Evolutionary conservation across 768 basidiomycete genomes (phyloP), one percentile per base, ranked within the genome.

Genomic region (Auricularia auricula-judae): DNA sequence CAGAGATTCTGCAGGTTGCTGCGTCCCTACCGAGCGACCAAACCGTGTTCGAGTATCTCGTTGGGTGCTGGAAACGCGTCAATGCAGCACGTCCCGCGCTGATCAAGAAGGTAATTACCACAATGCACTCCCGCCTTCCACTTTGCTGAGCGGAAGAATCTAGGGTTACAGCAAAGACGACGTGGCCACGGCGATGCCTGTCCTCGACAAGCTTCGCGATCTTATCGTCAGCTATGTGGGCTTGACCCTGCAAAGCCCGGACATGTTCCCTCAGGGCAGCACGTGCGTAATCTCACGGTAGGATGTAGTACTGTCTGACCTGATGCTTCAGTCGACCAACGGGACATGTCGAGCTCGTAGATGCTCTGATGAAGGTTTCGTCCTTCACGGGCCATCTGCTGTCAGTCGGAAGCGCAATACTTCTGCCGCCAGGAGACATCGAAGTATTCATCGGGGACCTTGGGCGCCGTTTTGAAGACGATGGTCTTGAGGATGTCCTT

Each of bases 1-100:
- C 87, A n/a, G 88, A 90, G 23, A 89, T 84, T 72, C 76, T 87
- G 42, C 78, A 86, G 4, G 85, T 91, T 18, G 74, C 91, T 1
- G 89, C 89, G 2, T 88, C 88, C 29, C 77, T 98, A 18, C 92
- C 93, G 8, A 68, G 83, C 7, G 75, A 86, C 63, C 86, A 93
- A 73, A 93, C 95, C 0, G 81, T 85, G 0, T 93, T 96, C 65
- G 92, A 97, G 71, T 98, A 93, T 72, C 80, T 99, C 29, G 82
- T 92, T 8, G 88, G 88, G 21, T 88, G 89, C 70, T 99, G 96
- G 96, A 93, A 91, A 75, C 83, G 95, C n/a, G 68, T 89, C 51
- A 88, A 89, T 67, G 67, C 75, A 5, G 80, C 80, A 14, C 79
- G 80, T 65, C 74, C 79, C 44, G 76, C 79, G 18, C 71, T 91